Percentiles rank a stretch among this genome's conserved stretches.
Conservation (phyloP, 345 rosid species). For the Aquilaria yunnanensis region DNA sequence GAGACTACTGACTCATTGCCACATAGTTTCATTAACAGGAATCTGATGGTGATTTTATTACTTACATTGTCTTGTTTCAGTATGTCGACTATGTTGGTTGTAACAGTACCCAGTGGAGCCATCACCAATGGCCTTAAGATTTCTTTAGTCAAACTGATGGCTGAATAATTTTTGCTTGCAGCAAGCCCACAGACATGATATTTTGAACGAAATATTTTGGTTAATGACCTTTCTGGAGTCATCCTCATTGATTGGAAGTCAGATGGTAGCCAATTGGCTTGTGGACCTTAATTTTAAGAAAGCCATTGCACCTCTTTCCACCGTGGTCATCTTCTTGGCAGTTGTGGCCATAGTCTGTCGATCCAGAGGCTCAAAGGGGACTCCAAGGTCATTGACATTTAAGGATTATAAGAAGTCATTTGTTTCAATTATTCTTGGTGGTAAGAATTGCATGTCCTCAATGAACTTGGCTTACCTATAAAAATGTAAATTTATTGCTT, state of each 20-base stretch:
- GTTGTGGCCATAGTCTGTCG: conserved; percentile 39
- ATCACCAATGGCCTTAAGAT: neutral
- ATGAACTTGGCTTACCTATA: neutral
- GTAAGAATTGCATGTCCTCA: conserved; percentile 31
- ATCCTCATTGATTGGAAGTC: conserved; percentile 65
- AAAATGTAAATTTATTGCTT: neutral
- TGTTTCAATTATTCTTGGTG: conserved; percentile 45
- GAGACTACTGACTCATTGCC: too few relatives aligned
- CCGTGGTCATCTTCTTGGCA: conserved; percentile 39
- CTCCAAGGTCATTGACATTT: conserved; percentile 26
- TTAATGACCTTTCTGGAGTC: conserved; percentile 83
- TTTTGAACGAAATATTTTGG: conserved; percentile 83
- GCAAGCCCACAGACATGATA: conserved; percentile 79
- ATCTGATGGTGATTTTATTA: too few relatives aligned
- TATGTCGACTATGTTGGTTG: too few relatives aligned
- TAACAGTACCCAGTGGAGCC: too few relatives aligned
- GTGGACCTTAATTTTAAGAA: conserved; percentile 31
- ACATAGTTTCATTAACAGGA: too few relatives aligned
- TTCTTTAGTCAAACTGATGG: conserved; percentile 3
- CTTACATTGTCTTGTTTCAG: too few relatives aligned
- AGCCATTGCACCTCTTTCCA: conserved; percentile 42
- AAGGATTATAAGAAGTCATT: conserved; percentile 42
- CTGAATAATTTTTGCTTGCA: conserved; percentile 27
- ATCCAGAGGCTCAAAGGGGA: conserved; percentile 47
- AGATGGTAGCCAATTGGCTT: conserved; percentile 70